Conservation (phyloP, 2,329 filamentous ascomycete genomes). For the Fusarium mundagurra region DNA sequence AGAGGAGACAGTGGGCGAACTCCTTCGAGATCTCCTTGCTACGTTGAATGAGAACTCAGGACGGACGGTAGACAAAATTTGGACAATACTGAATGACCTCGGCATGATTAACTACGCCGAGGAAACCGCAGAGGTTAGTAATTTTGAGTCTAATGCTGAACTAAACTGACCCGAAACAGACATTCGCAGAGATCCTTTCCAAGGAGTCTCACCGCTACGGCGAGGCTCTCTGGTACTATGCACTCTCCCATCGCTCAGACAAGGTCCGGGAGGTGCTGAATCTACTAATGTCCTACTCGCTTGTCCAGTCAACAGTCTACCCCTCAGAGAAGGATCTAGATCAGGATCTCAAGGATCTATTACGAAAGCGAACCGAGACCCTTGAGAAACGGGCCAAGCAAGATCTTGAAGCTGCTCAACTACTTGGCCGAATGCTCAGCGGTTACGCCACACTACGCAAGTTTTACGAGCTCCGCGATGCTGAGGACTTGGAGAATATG, state of each 20-base stretch:
- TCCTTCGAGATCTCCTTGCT: conserved; percentile 74
- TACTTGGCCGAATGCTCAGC: conserved; percentile 86
- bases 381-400: conserved; percentile 76
- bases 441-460: conserved; percentile 91
- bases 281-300: conserved; percentile 85
- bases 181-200: conserved; percentile 82
- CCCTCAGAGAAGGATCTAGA: conserved; percentile 79
- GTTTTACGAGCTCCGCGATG: conserved; percentile 89
- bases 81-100: conserved; percentile 79
- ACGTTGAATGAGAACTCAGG: conserved; percentile 72
- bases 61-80: conserved; percentile 81
- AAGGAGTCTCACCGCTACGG: conserved; percentile 81
- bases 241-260: conserved; percentile 78
- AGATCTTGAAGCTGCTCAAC: conserved; percentile 82
- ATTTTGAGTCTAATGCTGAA: background rate
- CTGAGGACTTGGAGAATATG: conserved; percentile 42
- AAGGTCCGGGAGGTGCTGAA: conserved; percentile 89
- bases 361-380: conserved; percentile 76
- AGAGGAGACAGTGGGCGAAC: conserved; percentile 76
- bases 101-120: conserved; percentile 83
- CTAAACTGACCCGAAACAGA: conserved; percentile 59
- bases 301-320: conserved; percentile 85
- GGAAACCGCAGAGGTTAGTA: conserved; percentile 80
- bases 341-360: conserved; percentile 72
- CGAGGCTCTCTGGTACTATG: conserved; percentile 89